Evolutionary conservation across 73 alveolate genomes (phyloP), one percentile per base, ranked within the genome.

Genomic region (Stentor roeselii): DNA sequence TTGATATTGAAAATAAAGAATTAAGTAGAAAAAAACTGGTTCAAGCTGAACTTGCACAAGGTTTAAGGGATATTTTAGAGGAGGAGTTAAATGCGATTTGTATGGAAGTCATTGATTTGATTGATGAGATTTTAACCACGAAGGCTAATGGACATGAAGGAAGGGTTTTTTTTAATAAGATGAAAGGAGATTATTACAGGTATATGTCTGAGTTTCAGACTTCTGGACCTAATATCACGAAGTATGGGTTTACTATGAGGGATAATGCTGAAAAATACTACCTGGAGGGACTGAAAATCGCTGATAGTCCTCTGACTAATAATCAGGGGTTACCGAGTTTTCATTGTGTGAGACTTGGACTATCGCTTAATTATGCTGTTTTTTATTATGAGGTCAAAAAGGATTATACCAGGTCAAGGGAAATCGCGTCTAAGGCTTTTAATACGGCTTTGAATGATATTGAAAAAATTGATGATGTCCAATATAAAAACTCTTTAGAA

Each of bases 381-480:
- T 95, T 93, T 84, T 84, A 92, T 82, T 95, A 95, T 89, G 99
- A 95, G 85, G 96, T 93, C 21, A 77, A 89, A 86, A 83, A 88
- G 34, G 96, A 95, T 76, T 90, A 93, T 32, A 82, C 83, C 36
- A 86, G 89, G 85, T 97, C 99, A 11, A 91, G 96, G 84, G 83
- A 83, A 42, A 86, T 95, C 34, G 97, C 97, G 3, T 78, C 89
- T 36, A 88, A 91, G 67, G 90, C 90, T 50, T 67, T 67, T 67
- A 50, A 67, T 67, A 21, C n/a, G 21, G 82, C 82, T 32, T 27
- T 67, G n/a, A 50, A 36, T 15, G 82, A 76, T 34, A 75, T 76
- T 76, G 84, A 76, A 36, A 76, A 76, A 32, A 21, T 76, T 15
- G 84, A 76, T 35, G 84, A 76, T 1, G 84, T 36, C 78, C 84